These are phyloP conservation scores for Brassica rapa DNA, from an alignment of 345 rosid species.

Conservation along the genomic window DNA sequence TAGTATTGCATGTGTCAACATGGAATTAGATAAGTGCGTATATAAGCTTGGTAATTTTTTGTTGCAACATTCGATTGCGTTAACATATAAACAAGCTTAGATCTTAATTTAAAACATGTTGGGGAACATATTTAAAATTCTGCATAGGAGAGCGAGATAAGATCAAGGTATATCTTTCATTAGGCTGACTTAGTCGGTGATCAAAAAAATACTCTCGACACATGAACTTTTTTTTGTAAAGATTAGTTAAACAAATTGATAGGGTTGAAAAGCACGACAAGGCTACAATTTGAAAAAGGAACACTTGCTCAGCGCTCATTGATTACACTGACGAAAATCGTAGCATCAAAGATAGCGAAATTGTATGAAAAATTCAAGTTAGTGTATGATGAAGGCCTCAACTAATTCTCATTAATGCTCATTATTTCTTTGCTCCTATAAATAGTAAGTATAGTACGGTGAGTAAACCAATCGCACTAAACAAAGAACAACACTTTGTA, in stretches of 20 bases:
- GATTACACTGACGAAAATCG: constrained; percentile 21
- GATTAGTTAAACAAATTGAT: constrained; percentile 16
- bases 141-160: not conserved
- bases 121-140: not conserved
- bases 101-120: not conserved
- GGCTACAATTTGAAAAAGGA: constrained; percentile 19
- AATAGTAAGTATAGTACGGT: constrained; percentile 14
- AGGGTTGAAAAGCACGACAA: constrained; percentile 27
- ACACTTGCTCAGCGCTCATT: constrained; percentile 25
- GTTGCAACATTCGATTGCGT: not conserved
- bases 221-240: not conserved
- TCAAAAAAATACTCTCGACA: constrained; percentile 16
- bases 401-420: constrained; percentile 36
- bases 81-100: not conserved
- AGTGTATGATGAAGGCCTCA: constrained; percentile 23
- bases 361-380: constrained; percentile 10
- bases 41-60: not conserved
- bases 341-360: constrained; percentile 14
- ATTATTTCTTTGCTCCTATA: constrained; percentile 9
- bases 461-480: constrained; percentile 13
- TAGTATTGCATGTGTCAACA: not conserved
- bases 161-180: not conserved
- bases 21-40: not conserved
- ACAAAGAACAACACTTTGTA: constrained; percentile 26
- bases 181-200: constrained; percentile 28